Evolutionary conservation across 139 green algal genomes (phyloP), one percentile per base, ranked within the genome.

Genomic region (Coelastrella sp.): DNA sequence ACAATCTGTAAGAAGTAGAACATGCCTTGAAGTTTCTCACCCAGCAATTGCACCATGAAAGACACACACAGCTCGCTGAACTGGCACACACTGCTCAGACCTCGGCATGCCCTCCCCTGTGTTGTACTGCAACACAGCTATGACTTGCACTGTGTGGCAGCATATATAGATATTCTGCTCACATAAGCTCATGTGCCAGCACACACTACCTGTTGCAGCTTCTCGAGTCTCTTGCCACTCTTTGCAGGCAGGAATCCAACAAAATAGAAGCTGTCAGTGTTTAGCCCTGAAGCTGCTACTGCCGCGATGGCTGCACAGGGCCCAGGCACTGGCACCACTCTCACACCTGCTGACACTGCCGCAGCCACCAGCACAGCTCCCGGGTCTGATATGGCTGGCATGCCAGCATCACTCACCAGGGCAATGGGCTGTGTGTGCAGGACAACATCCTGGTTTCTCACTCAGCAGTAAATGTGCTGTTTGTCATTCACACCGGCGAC

Each of bases 341-440:
- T 17, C 27, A 89, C 63, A 30, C 87, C 89, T 37, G 90, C 90
- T 19, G 73, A 83, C 30, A 89, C 86, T 23, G 88, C 90, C 17
- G 86, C 73, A 15, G 87, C 82, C 25, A 98, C 91, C 3, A 98
- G 74, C 25, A 78, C 37, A 7, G 66, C 73, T 0, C 97, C 97
- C n/a, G 97, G 96, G 89, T 99, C 97, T 68, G 82, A 94, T 48
- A 99, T 94, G 45, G 85, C 86, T 6, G 95, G 96, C 79, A 91
- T 96, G 74, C 95, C 95, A 30, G 97, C 96, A 85, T 99, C 96
- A 57, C 88, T 96, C 9, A 99, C 91, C 21, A 99, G 87, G 21
- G 96, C 96, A 8, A 99, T 64, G 11, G 92, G 19, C 89, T 88
- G 84, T 60, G 68, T n/a, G 1, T 3, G 37, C 38, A 78, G 5